Percentiles rank a stretch among this genome's conserved stretches.
Conservation (phyloP, 2,329 filamentous ascomycete genomes). For the Chaetomium olivaceum region DNA sequence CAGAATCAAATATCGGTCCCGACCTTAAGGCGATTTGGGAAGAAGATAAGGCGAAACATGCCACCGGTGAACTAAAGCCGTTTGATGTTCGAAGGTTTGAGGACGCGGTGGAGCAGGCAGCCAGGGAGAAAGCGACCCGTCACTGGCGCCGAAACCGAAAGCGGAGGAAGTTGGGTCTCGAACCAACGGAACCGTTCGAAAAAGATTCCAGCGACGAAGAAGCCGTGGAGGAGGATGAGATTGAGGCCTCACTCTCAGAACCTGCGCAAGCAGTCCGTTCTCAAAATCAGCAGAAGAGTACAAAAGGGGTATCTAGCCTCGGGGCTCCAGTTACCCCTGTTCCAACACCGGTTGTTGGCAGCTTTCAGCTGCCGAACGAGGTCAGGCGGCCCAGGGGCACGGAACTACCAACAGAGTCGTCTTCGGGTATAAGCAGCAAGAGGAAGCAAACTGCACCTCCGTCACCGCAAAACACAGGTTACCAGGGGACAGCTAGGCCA, state of each 20-base stretch:
- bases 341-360: background rate
- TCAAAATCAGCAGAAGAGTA: constrained; percentile 26
- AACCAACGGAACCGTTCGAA: constrained; percentile 32
- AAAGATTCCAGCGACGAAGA: constrained; percentile 32
- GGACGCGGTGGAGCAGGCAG: constrained; percentile 36
- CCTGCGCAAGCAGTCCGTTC: background rate
- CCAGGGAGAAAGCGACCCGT: constrained; percentile 39
- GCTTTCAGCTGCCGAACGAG: constrained; percentile 4
- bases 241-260: constrained; percentile 16
- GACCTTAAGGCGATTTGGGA: constrained; percentile 48
- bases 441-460: constrained; percentile 10
- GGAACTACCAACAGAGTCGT: constrained; percentile 1
- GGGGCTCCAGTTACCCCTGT: background rate
- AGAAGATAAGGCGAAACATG: constrained; percentile 42
- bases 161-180: constrained; percentile 43
- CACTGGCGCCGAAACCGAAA: constrained; percentile 48
- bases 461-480: constrained; percentile 27
- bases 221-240: constrained; percentile 32
- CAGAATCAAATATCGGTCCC: constrained; percentile 44
- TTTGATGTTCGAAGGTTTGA: constrained; percentile 45
- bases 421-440: constrained; percentile 13
- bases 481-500: constrained; percentile 34
- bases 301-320: constrained; percentile 19
- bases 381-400: background rate
- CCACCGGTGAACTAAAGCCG: constrained; percentile 36